Conservation (phyloP, 2,329 filamentous ascomycete genomes). For the Trichoderma arundinaceum region DNA sequence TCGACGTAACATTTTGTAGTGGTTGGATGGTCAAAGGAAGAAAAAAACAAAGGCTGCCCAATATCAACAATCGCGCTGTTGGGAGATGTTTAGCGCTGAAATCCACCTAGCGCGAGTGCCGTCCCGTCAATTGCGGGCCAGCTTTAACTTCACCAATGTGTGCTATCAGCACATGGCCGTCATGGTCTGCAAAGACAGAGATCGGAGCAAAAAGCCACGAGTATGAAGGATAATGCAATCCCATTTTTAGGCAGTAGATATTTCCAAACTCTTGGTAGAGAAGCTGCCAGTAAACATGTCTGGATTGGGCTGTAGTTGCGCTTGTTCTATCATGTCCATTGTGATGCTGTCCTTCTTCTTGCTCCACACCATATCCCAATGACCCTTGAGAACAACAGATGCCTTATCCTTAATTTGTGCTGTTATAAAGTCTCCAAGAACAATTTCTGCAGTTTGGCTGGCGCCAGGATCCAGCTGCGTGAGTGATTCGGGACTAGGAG, state of each 20-base stretch:
- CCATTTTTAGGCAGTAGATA: background rate
- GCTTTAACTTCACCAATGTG: no score
- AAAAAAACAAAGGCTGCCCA: background rate
- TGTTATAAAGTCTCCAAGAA: slow-evolving; percentile 45
- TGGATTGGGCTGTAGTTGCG: slow-evolving; percentile 34
- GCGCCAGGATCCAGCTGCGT: slow-evolving; percentile 49
- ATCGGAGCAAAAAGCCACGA: background rate
- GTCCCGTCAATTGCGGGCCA: background rate
- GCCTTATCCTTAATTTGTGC: slow-evolving; percentile 43
- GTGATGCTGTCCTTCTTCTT: slow-evolving; percentile 37
- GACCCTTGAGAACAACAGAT: slow-evolving; percentile 46
- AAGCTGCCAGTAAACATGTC: slow-evolving; percentile 37
- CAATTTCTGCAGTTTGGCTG: slow-evolving; percentile 44
- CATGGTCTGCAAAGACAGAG: background rate
- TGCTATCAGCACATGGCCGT: background rate
- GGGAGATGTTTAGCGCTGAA: slow-evolving; percentile 7
- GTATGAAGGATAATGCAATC: background rate
- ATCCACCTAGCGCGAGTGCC: background rate
- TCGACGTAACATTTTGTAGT: background rate
- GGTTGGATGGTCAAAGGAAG: background rate
- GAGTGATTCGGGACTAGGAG: slow-evolving; percentile 47
- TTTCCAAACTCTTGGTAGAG: slow-evolving; percentile 32
- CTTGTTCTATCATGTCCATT: slow-evolving; percentile 31
- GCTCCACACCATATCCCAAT: slow-evolving; percentile 46
- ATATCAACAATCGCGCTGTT: slow-evolving; percentile 3